A percentile compares a stretch with the other conserved stretches of the same genome.
Evolutionary conservation across 2,329 filamentous ascomycete genomes (phyloP).

Genomic region (Botrytis cinerea): DNA sequence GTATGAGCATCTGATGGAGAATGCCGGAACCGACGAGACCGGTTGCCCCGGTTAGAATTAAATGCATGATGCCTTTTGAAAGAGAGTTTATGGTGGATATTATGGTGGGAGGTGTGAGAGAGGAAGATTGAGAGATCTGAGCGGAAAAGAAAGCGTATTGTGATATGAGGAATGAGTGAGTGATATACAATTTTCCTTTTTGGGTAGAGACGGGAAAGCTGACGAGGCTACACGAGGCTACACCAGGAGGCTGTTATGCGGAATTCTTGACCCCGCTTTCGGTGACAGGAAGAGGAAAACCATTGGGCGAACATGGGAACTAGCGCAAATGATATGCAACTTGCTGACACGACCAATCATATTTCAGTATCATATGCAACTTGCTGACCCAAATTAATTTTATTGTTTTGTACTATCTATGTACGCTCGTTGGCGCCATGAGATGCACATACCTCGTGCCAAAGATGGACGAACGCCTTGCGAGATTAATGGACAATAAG

Average conservation of each 20-base stretch:
- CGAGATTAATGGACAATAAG: background rate
- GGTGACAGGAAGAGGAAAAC: background rate
- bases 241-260: background rate
- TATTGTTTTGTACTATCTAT: background rate
- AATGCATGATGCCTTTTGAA: slow-evolving; percentile 51
- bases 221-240: background rate
- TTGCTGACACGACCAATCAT: slow-evolving; percentile 6
- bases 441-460: background rate
- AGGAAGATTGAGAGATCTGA: background rate
- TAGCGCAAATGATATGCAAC: background rate
- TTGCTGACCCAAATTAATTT: slow-evolving; percentile 7
- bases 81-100: background rate
- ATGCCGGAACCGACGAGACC: slow-evolving; percentile 64
- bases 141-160: background rate
- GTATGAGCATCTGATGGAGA: slow-evolving; percentile 62
- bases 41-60: slow-evolving; percentile 69
- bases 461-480: background rate
- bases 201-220: background rate
- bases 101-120: background rate
- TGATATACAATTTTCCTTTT: background rate
- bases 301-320: background rate
- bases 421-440: background rate
- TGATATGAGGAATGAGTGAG: background rate
- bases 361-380: background rate
- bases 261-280: background rate